A percentile compares a stretch with the other conserved stretches of the same genome.
Evolutionary conservation across 2,329 filamentous ascomycete genomes (phyloP).

Genomic region (Cladosporium sp.): DNA sequence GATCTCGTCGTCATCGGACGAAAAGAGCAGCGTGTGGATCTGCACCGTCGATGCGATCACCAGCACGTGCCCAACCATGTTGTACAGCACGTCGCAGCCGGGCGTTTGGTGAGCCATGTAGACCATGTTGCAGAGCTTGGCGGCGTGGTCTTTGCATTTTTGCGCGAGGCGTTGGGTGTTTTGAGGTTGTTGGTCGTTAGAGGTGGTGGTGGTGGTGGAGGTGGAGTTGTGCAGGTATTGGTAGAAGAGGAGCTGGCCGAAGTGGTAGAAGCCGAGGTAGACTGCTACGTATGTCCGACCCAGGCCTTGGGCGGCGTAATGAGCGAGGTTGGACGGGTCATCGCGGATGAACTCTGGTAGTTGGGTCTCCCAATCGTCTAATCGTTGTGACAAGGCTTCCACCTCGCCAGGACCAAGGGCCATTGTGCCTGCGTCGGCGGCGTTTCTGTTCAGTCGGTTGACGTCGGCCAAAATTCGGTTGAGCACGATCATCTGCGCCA

Average conservation of each 20-base stretch:
- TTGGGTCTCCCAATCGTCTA: slow-evolving; percentile 8
- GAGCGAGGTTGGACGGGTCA: slow-evolving; percentile 3
- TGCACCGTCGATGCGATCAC: slow-evolving; percentile 10
- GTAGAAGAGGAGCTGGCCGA: slow-evolving; percentile 6
- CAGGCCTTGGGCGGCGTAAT: slow-evolving; percentile 3
- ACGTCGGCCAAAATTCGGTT: slow-evolving; percentile 8
- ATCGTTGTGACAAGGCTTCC: slow-evolving; percentile 1
- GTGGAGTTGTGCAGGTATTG: slow-evolving; percentile 11
- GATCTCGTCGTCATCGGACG: slow-evolving; percentile 2
- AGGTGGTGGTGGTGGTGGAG: no score
- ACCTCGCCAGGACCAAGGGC: neutral
- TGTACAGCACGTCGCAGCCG: slow-evolving; percentile 10
- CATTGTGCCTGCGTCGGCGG: slow-evolving; percentile 3
- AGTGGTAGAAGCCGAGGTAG: slow-evolving; percentile 9
- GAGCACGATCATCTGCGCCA: slow-evolving; percentile 10
- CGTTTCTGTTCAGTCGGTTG: slow-evolving; percentile 8
- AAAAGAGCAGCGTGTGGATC: slow-evolving; percentile 11
- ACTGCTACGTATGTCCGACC: slow-evolving; percentile 7
- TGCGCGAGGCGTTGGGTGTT: slow-evolving; percentile 1
- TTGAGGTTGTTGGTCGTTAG: neutral
- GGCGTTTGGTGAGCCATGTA: slow-evolving; percentile 10
- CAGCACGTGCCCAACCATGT: slow-evolving; percentile 13
- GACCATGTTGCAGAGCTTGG: slow-evolving; percentile 7
- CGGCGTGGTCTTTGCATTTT: slow-evolving; percentile 10
- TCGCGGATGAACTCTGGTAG: slow-evolving; percentile 9